phyloP scores from a whole-genome alignment of 768 basidiomycete genomes.

The Omphalotus guepiniiformis region DNA sequence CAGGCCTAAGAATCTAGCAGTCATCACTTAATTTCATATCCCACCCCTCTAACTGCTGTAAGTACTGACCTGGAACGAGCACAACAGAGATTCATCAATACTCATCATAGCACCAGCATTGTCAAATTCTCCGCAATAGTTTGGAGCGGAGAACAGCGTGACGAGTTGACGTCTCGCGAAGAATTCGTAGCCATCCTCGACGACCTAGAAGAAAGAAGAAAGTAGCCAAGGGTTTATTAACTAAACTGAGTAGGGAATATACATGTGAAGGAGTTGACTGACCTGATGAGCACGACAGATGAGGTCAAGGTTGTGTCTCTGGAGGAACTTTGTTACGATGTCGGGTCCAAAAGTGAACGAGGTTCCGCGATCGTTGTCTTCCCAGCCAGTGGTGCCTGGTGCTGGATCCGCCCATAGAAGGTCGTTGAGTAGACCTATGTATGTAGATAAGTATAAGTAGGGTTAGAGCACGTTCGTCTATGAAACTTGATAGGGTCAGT shows the following conservation, averaged over 20 bases:
- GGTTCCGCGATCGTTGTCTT: conserved; percentile 97
- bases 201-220: conserved; percentile 65
- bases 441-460: conserved; percentile 2
- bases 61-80: conserved; percentile 99
- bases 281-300: conserved; percentile 99
- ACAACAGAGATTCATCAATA: conserved; percentile 94
- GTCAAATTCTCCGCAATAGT: conserved; percentile 95
- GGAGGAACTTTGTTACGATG: conserved; percentile 95
- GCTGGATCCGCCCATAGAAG: conserved; percentile 99
- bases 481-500: background rate
- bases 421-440: conserved; percentile 90
- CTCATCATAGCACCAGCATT: conserved; percentile 99
- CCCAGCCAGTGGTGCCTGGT: conserved; percentile 99
- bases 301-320: conserved; percentile 99
- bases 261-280: too few relatives aligned
- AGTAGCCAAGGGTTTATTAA: background rate
- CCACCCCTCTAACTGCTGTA: too few relatives aligned
- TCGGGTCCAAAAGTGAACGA: conserved; percentile 99
- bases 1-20: too few relatives aligned
- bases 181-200: conserved; percentile 99
- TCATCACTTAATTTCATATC: too few relatives aligned
- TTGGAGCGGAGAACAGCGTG: conserved; percentile 94
- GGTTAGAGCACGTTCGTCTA: conserved; percentile 8
- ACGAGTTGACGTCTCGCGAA: conserved; percentile 97
- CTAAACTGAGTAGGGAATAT: too few relatives aligned